Evolutionary conservation across 2,329 filamentous ascomycete genomes (phyloP), one percentile per base, ranked within the genome.

Genomic region (Pseudogymnoascus sp.): DNA sequence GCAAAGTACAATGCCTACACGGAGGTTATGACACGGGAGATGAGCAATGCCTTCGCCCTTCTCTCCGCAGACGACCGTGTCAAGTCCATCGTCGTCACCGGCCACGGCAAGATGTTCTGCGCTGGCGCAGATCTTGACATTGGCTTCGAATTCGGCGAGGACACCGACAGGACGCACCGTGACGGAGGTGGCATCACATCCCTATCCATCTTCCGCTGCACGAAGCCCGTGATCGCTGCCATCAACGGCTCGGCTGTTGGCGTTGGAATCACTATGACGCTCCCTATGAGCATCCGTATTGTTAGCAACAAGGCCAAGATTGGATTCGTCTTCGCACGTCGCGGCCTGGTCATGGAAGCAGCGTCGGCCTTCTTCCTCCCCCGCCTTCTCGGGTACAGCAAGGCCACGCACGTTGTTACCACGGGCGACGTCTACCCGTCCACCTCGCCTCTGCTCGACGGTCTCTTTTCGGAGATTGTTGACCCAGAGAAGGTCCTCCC

Each of bases 341-440:
- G 88, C 60, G 89, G 88, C 1, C 78, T 91, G 70, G 79, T 84
- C 65, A 86, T 89, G 82, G 89, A 91, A 74, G 88, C 86, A 0
- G 87, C 83, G 71, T 85, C 82, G 61, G 86, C 84, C 14, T 91
- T 83, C 75, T 91, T 89, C 78, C 79, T 91, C 31, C 88, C 88
- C 5, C 82, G 86, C 0, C 78, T 91, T 36, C 80, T 90, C 65
- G 88, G 89, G 66, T 77, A 81, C 64, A 81, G 82, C 25, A 80
- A 82, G 67, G 87, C 87, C 1, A 74, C 87, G 71, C 82, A 86
- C 68, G 79, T 89, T 50, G 78, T 84, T 59, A 88, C 87, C 7
- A 90, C 87, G 0, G 89, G 88, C 1, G 75, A 75, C 4, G 84
- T 84, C 0, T 88, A 86, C 70, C 75, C 76, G 7, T 77, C 78